Conservation (phyloP, 2,329 filamentous ascomycete species). For the Penicillium sp. region DNA sequence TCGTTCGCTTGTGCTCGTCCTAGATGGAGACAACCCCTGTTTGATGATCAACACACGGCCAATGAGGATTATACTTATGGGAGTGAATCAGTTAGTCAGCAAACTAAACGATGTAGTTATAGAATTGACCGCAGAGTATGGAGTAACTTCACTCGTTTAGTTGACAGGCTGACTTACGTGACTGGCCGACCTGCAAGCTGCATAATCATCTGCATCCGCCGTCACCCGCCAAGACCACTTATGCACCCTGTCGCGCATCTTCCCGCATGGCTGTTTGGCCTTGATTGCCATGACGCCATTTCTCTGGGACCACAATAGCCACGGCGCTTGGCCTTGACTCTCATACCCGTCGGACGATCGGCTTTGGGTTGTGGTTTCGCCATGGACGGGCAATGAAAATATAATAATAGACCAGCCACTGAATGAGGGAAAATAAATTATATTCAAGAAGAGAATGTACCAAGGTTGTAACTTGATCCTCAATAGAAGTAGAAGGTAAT, state of each 20-base stretch:
- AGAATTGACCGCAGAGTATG: too few species aligned
- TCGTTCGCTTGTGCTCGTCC: too few species aligned
- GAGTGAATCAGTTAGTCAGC: too few species aligned
- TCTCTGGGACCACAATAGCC: neutral
- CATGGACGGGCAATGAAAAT: neutral
- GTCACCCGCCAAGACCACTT: conserved; percentile 1
- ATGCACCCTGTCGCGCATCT: neutral
- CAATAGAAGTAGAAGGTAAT: neutral
- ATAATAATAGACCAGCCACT: too few species aligned
- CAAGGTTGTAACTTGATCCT: neutral
- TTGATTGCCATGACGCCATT: neutral
- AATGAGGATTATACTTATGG: too few species aligned
- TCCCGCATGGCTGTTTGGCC: neutral
- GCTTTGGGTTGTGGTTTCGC: neutral
- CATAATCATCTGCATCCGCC: neutral
- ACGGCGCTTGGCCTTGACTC: neutral
- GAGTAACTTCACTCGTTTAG: too few species aligned
- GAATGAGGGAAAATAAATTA: neutral
- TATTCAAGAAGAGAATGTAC: conserved; percentile 3
- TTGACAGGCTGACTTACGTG: too few species aligned
- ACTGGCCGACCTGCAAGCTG: neutral
- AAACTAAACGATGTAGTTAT: too few species aligned
- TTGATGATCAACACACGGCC: too few species aligned
- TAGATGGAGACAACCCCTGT: too few species aligned
- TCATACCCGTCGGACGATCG: neutral